A percentile compares a stretch with the other conserved stretches of the same genome.
Evolutionary conservation across 2,329 filamentous ascomycete species (phyloP).

Genomic region (Exophiala sp.): DNA sequence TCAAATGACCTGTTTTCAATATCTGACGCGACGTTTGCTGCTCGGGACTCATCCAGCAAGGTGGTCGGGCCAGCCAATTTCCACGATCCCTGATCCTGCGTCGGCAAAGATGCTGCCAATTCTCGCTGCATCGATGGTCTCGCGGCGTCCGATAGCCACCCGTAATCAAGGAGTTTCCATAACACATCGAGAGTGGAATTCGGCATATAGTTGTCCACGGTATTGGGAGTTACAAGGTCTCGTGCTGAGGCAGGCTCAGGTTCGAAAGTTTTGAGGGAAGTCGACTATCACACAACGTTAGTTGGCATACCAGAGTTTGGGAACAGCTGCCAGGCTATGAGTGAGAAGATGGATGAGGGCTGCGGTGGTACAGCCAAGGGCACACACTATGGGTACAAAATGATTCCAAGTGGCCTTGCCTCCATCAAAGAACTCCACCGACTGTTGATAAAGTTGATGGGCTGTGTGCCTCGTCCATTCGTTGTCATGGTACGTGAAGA

Average conservation of each 20-base stretch:
- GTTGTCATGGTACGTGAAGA: conserved; percentile 13
- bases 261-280: neutral
- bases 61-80: too few species aligned
- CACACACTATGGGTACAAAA: conserved; percentile 10
- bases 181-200: conserved; percentile 7
- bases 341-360: too few species aligned
- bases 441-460: conserved; percentile 6
- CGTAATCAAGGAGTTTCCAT: conserved; percentile 18
- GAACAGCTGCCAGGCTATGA: too few species aligned
- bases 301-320: too few species aligned
- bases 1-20: too few species aligned
- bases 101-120: too few species aligned
- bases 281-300: too few species aligned
- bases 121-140: neutral
- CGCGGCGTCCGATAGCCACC: conserved; percentile 16
- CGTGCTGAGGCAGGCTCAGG: conserved; percentile 7
- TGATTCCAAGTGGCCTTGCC: conserved; percentile 7
- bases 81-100: too few species aligned
- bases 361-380: too few species aligned
- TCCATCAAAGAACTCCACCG: conserved; percentile 8
- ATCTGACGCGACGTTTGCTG: too few species aligned
- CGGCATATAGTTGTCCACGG: neutral
- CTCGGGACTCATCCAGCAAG: too few species aligned
- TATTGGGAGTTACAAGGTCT: conserved; percentile 5
- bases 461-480: conserved; percentile 6